Evolutionary conservation across 164 flowering plant species (phyloP), one percentile per base, ranked within the genome.

Genomic region (Saururus chinensis): DNA sequence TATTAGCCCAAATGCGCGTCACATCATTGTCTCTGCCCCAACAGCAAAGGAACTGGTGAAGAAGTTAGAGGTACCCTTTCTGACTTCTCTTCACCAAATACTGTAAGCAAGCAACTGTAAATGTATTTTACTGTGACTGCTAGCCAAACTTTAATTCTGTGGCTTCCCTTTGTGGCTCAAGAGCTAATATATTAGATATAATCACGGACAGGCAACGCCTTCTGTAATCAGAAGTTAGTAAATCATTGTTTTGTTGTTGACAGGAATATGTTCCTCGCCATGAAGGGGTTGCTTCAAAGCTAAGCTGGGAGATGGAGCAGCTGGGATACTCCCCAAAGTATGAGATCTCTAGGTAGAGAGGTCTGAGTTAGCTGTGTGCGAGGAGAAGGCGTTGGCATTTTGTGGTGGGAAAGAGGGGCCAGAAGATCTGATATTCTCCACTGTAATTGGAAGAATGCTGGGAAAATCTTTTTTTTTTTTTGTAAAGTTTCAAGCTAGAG

Each of bases 231-330:
- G 41, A 35, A 42, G 1, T 5, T 41, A 0, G 25, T 7, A 52
- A 56, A 1, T 19, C 42, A 9, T 20, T 12, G 26, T 63, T 4
- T 64, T 30, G 25, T 45, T 22, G 14, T 24, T 62, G 62, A 11
- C 63, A 95, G 99, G 99, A 91, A 60, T 95, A 95, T 64, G 79
- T 76, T 17, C 99, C 96, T 3, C 74, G 83, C 68, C 97, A 91
- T 62, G 95, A 91, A 70, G 65, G 86, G 58, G 96, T 81, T 60
- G 87, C 84, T 23, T 74, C 92, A 10, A 85, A 87, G 74, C 68
- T 76, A 75, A 80, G 75, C 77, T 92, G 98, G 98, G 95, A 88
- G 81, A 82, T 69, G 64, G 98, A 85, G 67, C 84, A 80, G 76
- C 77, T 85, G 48, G 81, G 83, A 48, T 84, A 80, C 74, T 41